phyloP scores from a whole-genome alignment of 2,329 filamentous ascomycete genomes.

The Zelopaecilomyces penicillatus region DNA sequence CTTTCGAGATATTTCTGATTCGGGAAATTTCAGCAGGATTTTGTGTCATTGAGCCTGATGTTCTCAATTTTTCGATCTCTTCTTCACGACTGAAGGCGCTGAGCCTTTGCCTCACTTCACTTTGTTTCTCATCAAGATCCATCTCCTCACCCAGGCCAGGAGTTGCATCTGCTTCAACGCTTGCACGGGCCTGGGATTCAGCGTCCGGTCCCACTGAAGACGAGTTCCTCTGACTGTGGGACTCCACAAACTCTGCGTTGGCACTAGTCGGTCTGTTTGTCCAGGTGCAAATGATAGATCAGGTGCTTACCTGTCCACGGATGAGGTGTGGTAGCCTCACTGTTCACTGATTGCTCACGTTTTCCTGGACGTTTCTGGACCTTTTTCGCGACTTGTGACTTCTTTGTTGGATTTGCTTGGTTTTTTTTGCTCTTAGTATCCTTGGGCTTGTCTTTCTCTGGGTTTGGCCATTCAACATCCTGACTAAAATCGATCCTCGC shows the following conservation, averaged over 20 bases:
- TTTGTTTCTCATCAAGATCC: constrained; percentile 45
- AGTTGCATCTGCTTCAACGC: constrained; percentile 35
- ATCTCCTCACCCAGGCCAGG: constrained; percentile 41
- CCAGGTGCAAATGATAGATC: not conserved
- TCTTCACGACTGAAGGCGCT: constrained; percentile 68
- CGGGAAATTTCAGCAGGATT: constrained; percentile 95
- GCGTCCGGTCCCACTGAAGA: constrained; percentile 33
- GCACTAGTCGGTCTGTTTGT: not conserved
- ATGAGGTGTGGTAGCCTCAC: constrained; percentile 46
- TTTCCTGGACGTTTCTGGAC: constrained; percentile 46
- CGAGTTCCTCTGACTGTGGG: constrained; percentile 37
- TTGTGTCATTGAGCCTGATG: constrained; percentile 95
- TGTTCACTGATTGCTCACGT: constrained; percentile 45
- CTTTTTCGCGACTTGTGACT: constrained; percentile 49
- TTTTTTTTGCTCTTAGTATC: constrained; percentile 66
- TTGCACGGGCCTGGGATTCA: constrained; percentile 36
- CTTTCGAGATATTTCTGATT: constrained; percentile 86
- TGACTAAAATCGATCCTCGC: constrained; percentile 76
- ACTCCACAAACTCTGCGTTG: constrained; percentile 37
- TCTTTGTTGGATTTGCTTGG: constrained; percentile 48
- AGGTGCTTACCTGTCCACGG: constrained; percentile 35
- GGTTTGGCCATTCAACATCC: constrained; percentile 93
- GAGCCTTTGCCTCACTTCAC: constrained; percentile 38
- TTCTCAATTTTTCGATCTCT: constrained; percentile 92
- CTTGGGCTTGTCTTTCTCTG: constrained; percentile 77